phyloP scores from a whole-genome alignment of 2,329 filamentous ascomycete genomes.

The Aspergillus thermomutatus region DNA sequence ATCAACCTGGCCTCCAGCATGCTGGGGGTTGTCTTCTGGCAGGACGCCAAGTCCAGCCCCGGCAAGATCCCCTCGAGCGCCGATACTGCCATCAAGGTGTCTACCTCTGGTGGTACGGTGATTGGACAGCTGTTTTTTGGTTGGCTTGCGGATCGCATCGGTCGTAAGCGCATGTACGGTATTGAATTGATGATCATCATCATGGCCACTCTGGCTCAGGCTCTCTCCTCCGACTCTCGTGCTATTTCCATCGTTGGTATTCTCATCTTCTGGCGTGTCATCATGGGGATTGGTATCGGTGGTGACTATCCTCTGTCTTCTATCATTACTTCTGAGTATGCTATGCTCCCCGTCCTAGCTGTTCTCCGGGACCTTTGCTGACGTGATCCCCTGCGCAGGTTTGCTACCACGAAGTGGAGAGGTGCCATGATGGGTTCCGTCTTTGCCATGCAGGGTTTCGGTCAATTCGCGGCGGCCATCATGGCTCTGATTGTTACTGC shows the following conservation, averaged over 20 bases:
- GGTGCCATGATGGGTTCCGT: constrained; percentile 85
- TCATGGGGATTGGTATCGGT: constrained; percentile 77
- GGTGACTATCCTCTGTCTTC: constrained; percentile 80
- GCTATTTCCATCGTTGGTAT: constrained; percentile 54
- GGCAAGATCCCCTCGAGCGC: constrained; percentile 61
- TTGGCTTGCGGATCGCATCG: constrained; percentile 71
- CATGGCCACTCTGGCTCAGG: constrained; percentile 70
- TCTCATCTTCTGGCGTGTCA: constrained; percentile 75
- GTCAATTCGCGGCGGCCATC: constrained; percentile 72
- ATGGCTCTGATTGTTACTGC: constrained; percentile 72
- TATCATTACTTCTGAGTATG: constrained; percentile 75
- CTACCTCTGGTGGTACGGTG: constrained; percentile 79
- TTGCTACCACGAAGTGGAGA: constrained; percentile 79
- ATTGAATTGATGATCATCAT: constrained; percentile 78
- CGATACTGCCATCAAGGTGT: constrained; percentile 81
- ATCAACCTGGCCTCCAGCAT: constrained; percentile 70
- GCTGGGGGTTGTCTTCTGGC: constrained; percentile 76
- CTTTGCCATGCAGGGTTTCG: constrained; percentile 83
- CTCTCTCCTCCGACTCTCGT: constrained; percentile 61
- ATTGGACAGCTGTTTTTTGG: constrained; percentile 80
- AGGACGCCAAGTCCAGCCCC: constrained; percentile 44
- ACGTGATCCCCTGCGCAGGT: constrained; percentile 42
- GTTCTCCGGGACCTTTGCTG: constrained; percentile 5
- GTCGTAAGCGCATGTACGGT: constrained; percentile 81
- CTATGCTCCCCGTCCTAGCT: constrained; percentile 9